Evolutionary conservation across 176 grass and related monocot genomes (phyloP).

Genomic region (Phyllostachys edulis): DNA sequence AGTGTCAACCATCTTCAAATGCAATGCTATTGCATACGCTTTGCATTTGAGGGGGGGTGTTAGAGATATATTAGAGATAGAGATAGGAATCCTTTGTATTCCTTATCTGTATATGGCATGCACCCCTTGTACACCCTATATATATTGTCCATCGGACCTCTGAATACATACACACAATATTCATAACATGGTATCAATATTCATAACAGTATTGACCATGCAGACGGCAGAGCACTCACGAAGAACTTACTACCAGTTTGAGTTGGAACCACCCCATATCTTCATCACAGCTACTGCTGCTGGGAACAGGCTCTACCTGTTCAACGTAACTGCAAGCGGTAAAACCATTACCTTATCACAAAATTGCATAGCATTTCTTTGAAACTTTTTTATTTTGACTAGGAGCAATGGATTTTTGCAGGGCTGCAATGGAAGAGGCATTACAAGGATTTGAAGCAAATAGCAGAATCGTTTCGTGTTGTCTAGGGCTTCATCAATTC

Average conservation of each 20-base stretch:
- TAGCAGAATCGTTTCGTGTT: conserved; percentile 82
- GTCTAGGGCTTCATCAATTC: conserved; percentile 31
- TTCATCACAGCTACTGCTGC: conserved; percentile 95
- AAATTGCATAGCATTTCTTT: neutral
- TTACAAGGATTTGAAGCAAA: conserved; percentile 84
- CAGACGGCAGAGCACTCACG: conserved; percentile 58
- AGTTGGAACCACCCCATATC: conserved; percentile 77
- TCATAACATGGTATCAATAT: no score
- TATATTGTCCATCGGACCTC: no score
- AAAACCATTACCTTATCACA: neutral
- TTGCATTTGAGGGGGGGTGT: no score
- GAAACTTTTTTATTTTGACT: neutral
- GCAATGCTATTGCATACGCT: no score
- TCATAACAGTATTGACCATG: conserved; percentile 45
- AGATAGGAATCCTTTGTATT: no score
- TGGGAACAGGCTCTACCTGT: conserved; percentile 90
- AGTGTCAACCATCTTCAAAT: no score
- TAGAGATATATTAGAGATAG: no score
- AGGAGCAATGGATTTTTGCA: conserved; percentile 12
- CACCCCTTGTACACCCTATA: no score
- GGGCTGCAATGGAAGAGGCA: conserved; percentile 97
- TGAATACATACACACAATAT: no score
- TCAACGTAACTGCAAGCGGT: conserved; percentile 89
- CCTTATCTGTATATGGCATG: no score
- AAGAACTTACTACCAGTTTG: conserved; percentile 92